Base-by-base conservation (phyloP, 129 eudicot genomes). In the Ambrosia artemisiifolia region DNA sequence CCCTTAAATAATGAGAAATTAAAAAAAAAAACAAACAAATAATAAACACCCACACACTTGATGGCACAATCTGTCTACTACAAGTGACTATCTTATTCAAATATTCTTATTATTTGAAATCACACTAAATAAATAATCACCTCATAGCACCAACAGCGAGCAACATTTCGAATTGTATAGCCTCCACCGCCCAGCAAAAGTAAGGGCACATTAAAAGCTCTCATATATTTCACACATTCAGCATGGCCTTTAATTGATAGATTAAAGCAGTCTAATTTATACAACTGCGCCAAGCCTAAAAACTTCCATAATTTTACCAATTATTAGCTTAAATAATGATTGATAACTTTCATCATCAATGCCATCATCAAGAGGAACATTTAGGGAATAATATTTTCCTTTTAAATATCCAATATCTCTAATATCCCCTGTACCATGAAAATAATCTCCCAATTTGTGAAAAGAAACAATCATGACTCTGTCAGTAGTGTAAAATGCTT, bases 111-210 rank as follows among this genome's bases (percentile, higher is more conserved):
- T 7, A 44, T 20, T 40, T 19, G 42, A 40, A 40, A 75, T 32
- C 6, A 36, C 34, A 35, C 11, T 63, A 73, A 54, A 2, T 12
- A 10, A 57, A 32, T 19, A 61, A 54, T 18, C 78, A 94, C 98
- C 96, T 94, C 98, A 61, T 90, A 94, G 77, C 98, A 94, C 98
- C 97, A 94, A 79, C 98, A 94, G 17, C 98, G 95, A 54, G 98
- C 97, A 77, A 94, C 98, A 80, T 94, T 94, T 20, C 98, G 85
- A 53, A 94, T 90, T 0, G 98, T 94, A 72, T 94, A 94, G 57
- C 98, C 98, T 73, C 98, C 98, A 33, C 98, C 98, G 65, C 98
- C 98, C 53, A 94, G 80, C 75, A 94, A 75, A 6, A 94, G 73
- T 75, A 94, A 83, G 3, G 98, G 98, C 62, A 94, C 98, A 73